Percentiles rank a stretch among this genome's conserved stretches.
Evolutionary conservation across 306 rosid genomes (phyloP).

Genomic region (Medicago ruthenica): DNA sequence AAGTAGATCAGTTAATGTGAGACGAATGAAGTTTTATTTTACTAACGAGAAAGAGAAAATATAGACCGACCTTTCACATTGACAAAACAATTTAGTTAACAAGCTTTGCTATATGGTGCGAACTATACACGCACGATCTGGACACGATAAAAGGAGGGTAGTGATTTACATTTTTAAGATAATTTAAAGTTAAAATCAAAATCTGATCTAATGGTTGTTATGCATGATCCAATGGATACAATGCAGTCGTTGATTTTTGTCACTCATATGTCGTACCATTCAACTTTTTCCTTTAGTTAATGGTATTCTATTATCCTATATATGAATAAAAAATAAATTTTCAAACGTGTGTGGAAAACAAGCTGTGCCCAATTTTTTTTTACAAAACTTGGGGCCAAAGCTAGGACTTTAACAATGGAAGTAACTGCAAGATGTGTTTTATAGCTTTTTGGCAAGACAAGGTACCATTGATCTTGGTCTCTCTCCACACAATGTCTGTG

Average conservation of each 20-base stretch:
- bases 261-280: not conserved
- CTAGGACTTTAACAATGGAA: constrained; percentile 27
- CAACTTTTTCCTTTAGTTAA: not conserved
- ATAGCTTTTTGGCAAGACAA: constrained; percentile 44
- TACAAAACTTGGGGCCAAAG: constrained; percentile 34
- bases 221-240: too few relatives aligned
- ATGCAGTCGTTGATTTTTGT: too few relatives aligned
- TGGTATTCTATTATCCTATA: not conserved
- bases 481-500: not conserved
- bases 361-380: not conserved
- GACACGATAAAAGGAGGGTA: too few relatives aligned
- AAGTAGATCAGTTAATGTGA: not conserved
- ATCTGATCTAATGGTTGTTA: too few relatives aligned
- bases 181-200: too few relatives aligned
- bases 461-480: not conserved
- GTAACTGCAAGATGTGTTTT: constrained; percentile 31
- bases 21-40: too few relatives aligned
- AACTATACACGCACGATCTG: too few relatives aligned
- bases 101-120: too few relatives aligned
- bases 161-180: too few relatives aligned
- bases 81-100: not conserved
- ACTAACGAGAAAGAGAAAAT: not conserved
- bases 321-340: not conserved
- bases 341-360: not conserved
- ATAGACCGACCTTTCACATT: not conserved